phyloP scores from a whole-genome alignment of 306 rosid genomes.

The Medicago lupulina region DNA sequence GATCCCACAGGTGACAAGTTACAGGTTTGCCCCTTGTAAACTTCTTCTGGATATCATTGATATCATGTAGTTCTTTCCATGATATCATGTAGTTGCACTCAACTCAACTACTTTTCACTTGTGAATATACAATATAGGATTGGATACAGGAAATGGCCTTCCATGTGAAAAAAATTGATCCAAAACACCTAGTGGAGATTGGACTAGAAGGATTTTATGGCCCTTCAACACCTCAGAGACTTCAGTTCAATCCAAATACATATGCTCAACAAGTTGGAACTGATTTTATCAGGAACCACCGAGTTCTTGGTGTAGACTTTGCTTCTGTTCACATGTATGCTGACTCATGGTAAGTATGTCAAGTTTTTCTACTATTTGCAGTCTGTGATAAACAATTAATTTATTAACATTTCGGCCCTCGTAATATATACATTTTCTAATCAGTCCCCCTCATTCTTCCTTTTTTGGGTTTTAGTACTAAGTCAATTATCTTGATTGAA shows the following conservation, averaged over 20 bases:
- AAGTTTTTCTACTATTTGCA: not conserved
- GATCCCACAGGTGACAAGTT: constrained; percentile 78
- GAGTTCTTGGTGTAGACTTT: constrained; percentile 86
- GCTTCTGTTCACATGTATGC: constrained; percentile 94
- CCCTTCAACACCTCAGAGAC: constrained; percentile 77
- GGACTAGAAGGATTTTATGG: constrained; percentile 97
- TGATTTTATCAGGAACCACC: constrained; percentile 88
- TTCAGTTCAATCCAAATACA: constrained; percentile 87
- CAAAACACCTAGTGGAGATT: constrained; percentile 86
- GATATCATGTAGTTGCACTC: constrained; percentile 12
- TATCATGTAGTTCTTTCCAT: constrained; percentile 2
- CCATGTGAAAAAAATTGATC: constrained; percentile 82
- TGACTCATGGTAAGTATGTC: constrained; percentile 74
- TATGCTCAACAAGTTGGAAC: constrained; percentile 94
- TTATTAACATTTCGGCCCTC: too few species aligned
- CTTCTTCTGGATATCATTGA: constrained; percentile 16
- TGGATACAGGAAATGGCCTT: constrained; percentile 98
- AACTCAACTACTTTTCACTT: not conserved
- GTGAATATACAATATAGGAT: constrained; percentile 50
- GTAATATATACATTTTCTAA: too few species aligned
- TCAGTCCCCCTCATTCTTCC: too few species aligned
- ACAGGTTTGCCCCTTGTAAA: constrained; percentile 61
- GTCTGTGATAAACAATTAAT: not conserved
- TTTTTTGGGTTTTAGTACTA: not conserved
- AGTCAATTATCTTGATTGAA: constrained; percentile 30